Conservation (phyloP, 2,329 filamentous ascomycete genomes). For the Endothia cerciana region DNA sequence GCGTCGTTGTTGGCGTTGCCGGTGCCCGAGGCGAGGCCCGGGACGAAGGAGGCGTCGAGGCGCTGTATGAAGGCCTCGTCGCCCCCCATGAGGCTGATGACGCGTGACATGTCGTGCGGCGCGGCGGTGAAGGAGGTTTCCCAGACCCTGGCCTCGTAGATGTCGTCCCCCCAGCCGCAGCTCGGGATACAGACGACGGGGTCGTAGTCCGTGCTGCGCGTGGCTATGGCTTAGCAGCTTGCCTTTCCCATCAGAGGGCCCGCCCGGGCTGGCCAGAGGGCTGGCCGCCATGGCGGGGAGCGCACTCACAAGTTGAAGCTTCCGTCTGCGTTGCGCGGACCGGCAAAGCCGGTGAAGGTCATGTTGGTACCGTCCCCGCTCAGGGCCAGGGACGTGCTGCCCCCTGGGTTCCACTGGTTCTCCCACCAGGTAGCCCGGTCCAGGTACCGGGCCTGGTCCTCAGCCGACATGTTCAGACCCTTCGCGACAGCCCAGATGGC, state of each 20-base stretch:
- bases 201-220: slow-evolving; percentile 13
- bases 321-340: slow-evolving; percentile 18
- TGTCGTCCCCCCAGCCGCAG: slow-evolving; percentile 21
- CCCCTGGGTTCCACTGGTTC: slow-evolving; percentile 22
- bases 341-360: slow-evolving; percentile 16
- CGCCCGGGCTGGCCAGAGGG: neutral
- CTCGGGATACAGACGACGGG: slow-evolving; percentile 13
- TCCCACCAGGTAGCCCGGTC: slow-evolving; percentile 17
- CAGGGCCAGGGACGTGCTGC: slow-evolving; percentile 4
- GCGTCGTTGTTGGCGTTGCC: slow-evolving; percentile 22
- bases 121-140: slow-evolving; percentile 21
- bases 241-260: neutral
- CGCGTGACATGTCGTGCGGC: slow-evolving; percentile 22
- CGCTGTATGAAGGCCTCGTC: slow-evolving; percentile 22
- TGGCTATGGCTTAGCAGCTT: neutral
- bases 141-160: slow-evolving; percentile 23
- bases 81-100: slow-evolving; percentile 23
- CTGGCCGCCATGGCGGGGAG: neutral
- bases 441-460: slow-evolving; percentile 10
- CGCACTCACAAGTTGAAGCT: slow-evolving; percentile 6
- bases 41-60: slow-evolving; percentile 22
- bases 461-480: neutral
- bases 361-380: slow-evolving; percentile 2
- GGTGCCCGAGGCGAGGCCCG: slow-evolving; percentile 6
- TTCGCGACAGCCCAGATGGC: slow-evolving; percentile 53